Evolutionary conservation across 2,329 filamentous ascomycete genomes (phyloP).

Genomic region (Diaporthe velutina): DNA sequence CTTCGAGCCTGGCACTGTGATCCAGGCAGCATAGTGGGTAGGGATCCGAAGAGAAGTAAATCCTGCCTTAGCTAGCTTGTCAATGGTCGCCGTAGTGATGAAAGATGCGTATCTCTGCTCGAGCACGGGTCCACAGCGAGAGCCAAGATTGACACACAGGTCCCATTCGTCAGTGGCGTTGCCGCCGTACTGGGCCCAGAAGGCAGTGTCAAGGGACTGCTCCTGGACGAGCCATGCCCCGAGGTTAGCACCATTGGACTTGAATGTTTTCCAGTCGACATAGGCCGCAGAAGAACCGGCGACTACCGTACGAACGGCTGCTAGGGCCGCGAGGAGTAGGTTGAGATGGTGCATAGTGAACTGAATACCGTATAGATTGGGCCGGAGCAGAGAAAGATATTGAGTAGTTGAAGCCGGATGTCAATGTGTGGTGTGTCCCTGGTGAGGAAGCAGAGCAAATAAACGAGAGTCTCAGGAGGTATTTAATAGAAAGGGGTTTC

Average conservation of each 20-base stretch:
- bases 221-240: conserved; percentile 6
- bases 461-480: too few species aligned
- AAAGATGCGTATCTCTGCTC: conserved; percentile 7
- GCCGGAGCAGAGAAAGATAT: not conserved
- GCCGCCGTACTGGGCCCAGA: conserved; percentile 1
- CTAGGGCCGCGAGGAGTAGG: not conserved
- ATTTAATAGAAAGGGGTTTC: too few species aligned
- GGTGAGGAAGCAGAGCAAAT: not conserved
- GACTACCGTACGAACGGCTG: not conserved
- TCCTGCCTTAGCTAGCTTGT: not conserved
- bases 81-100: not conserved
- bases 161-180: not conserved
- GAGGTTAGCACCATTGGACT: not conserved
- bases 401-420: not conserved
- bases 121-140: not conserved
- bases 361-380: too few species aligned
- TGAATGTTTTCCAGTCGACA: not conserved
- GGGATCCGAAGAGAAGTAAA: not conserved
- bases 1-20: not conserved
- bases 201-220: not conserved
- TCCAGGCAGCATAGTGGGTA: conserved; percentile 4
- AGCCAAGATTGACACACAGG: not conserved
- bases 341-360: not conserved
- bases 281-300: not conserved
- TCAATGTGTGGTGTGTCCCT: not conserved